Evolutionary conservation across 345 rosid species (phyloP).

Genomic region (Triadica sebifera): DNA sequence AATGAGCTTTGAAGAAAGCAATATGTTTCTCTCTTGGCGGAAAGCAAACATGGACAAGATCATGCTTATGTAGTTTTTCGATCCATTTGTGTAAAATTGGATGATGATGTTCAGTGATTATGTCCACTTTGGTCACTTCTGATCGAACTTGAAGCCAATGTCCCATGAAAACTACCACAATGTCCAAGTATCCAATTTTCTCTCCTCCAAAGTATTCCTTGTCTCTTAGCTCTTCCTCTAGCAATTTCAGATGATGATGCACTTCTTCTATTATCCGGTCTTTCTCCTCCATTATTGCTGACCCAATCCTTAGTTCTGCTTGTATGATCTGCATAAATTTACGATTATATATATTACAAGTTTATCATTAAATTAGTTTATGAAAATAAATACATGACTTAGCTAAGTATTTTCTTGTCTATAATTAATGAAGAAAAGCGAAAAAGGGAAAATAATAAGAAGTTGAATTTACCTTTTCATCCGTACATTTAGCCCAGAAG

Average conservation of each 20-base stretch:
- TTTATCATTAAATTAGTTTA: too few relatives aligned
- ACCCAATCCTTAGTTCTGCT: neutral
- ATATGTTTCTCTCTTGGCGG: slow-evolving; percentile 4
- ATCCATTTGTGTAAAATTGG: neutral
- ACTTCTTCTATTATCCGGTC: neutral
- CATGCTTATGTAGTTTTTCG: neutral
- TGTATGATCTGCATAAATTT: neutral
- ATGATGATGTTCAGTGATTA: neutral
- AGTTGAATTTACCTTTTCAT: neutral
- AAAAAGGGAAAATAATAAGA: too few relatives aligned
- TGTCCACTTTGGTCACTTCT: neutral
- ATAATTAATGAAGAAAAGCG: too few relatives aligned
- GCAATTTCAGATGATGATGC: neutral
- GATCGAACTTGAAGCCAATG: neutral
- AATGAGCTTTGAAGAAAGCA: neutral
- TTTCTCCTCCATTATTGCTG: neutral
- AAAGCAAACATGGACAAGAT: neutral
- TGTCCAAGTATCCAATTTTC: slow-evolving; percentile 7
- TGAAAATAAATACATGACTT: too few relatives aligned
- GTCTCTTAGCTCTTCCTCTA: neutral
- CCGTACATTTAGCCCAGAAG: neutral
- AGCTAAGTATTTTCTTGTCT: too few relatives aligned
- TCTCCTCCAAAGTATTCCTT: neutral
- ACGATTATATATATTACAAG: too few relatives aligned
- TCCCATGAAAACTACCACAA: neutral